Conservation (phyloP, 2,329 filamentous ascomycete species). For the Colletotrichum sp. region DNA sequence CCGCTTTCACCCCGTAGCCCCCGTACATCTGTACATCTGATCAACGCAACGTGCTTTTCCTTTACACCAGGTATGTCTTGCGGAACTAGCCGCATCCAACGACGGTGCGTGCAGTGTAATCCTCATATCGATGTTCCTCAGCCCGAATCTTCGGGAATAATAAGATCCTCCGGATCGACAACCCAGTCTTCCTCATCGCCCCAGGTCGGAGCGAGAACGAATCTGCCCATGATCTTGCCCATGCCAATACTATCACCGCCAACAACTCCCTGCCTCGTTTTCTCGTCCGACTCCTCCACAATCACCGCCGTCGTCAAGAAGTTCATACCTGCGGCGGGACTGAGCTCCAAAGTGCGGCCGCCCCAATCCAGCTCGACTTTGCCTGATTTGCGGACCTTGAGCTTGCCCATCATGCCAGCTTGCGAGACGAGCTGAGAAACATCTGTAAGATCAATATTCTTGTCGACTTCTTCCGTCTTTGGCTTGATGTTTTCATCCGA, state of each 20-base stretch:
- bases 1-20: background rate
- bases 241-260: slow-evolving; percentile 63
- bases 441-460: slow-evolving; percentile 31
- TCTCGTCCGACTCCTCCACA: slow-evolving; percentile 62
- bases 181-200: slow-evolving; percentile 63
- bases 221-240: slow-evolving; percentile 68
- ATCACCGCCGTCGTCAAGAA: slow-evolving; percentile 66
- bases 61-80: background rate
- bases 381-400: slow-evolving; percentile 66
- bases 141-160: background rate
- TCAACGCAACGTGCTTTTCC: background rate
- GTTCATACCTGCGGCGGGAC: slow-evolving; percentile 54
- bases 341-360: slow-evolving; percentile 58
- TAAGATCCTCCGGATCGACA: slow-evolving; percentile 38
- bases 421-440: slow-evolving; percentile 47
- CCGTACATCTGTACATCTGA: background rate
- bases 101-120: background rate
- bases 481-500: slow-evolving; percentile 23
- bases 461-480: slow-evolving; percentile 25
- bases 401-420: slow-evolving; percentile 64
- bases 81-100: background rate
- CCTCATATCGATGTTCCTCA: background rate
- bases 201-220: slow-evolving; percentile 64
- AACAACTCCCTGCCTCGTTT: slow-evolving; percentile 44
- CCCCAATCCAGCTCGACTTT: slow-evolving; percentile 69